Evolutionary conservation across 2,329 filamentous ascomycete species (phyloP), one percentile per base, ranked within the genome.

Genomic region (Thielaviopsis populi): DNA sequence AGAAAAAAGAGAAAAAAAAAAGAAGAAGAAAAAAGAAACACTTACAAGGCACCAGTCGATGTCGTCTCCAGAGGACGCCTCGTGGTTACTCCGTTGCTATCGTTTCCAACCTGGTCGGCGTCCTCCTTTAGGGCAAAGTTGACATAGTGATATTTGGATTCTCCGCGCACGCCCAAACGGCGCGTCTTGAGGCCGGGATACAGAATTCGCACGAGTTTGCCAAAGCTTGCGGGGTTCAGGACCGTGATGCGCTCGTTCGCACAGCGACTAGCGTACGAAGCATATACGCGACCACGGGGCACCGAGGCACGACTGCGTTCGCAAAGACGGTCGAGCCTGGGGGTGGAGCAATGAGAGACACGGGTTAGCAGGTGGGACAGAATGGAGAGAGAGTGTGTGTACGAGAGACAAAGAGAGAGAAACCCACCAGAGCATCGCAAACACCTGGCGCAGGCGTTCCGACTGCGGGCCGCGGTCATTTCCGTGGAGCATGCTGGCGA

Each of bases 61-160:
- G 37, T 41, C 2, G 24, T 22, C 19, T 62, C 59, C 7, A 30
- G 33, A 54, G 50, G 40, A 46, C 13, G 41, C 61, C 33, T 15
- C 22, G 17, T 42, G 19, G 50, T 27, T 43, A 56, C 17, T 22
- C 50, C 24, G 24, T 37, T 54, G 24, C 50, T 58, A 56, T 66
- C 64, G 37, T 63, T 63, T 22, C 54, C 64, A 48, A 50, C 53
- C 19, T 62, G 22, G 13, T 66, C 64, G 46, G 64, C 61, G 27
- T 85, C 83, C 61, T 85, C 83, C 50, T 77, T 74, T 61, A 86
- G 74, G 13, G 77, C 77, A 69, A 87, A 87, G 70, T 85, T 85
- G 58, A 86, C 83, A 70, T 99, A 99, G 74, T 99, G 94, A 73
- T 99, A 99, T 73, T 99, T 99, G 15, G 94, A 99, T 76, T 97